Percentiles rank a stretch among this genome's conserved stretches.
phyloP scores from a whole-genome alignment of 805 yeast genomes.

The Candida glaebosa region DNA sequence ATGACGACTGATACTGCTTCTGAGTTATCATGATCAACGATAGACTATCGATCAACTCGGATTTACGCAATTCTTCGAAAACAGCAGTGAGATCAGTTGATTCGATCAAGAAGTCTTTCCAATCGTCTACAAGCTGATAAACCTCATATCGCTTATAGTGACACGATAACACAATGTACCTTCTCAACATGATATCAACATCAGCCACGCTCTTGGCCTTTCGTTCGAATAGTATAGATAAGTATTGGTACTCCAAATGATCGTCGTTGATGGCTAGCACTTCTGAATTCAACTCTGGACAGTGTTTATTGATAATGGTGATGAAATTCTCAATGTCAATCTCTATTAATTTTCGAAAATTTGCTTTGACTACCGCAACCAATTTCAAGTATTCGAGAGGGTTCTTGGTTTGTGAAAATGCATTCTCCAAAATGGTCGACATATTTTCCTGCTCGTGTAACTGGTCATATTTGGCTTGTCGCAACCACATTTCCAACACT shows the following conservation, averaged over 20 bases:
- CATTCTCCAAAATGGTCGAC: slow-evolving; percentile 24
- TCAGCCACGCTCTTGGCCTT: slow-evolving; percentile 7
- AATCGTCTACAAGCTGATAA: slow-evolving; percentile 12
- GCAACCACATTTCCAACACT: slow-evolving; percentile 53
- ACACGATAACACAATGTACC: slow-evolving; percentile 22
- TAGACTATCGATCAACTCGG: slow-evolving; percentile 26
- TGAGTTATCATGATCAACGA: slow-evolving; percentile 25
- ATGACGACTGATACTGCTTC: slow-evolving; percentile 25
- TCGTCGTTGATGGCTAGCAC: slow-evolving; percentile 27
- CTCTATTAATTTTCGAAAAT: slow-evolving; percentile 21
- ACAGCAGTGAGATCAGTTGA: slow-evolving; percentile 6
- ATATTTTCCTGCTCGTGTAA: slow-evolving; percentile 12
- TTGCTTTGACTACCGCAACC: slow-evolving; percentile 17
- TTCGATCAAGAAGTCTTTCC: slow-evolving; percentile 7
- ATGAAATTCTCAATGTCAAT: slow-evolving; percentile 36
- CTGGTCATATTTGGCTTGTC: slow-evolving; percentile 14
- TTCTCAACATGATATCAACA: slow-evolving; percentile 5
- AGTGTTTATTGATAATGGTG: slow-evolving; percentile 27
- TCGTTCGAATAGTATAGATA: slow-evolving; percentile 25
- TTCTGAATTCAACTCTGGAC: slow-evolving; percentile 38
- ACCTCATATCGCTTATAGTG: slow-evolving; percentile 14
- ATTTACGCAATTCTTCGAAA: slow-evolving; percentile 17
- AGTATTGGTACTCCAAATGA: slow-evolving; percentile 26
- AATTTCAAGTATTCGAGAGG: slow-evolving; percentile 23
- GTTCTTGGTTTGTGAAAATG: slow-evolving; percentile 15